A percentile compares a stretch with the other conserved stretches of the same genome.
phyloP scores from a whole-genome alignment of 805 yeast genomes.

The Pichia occidentalis region DNA sequence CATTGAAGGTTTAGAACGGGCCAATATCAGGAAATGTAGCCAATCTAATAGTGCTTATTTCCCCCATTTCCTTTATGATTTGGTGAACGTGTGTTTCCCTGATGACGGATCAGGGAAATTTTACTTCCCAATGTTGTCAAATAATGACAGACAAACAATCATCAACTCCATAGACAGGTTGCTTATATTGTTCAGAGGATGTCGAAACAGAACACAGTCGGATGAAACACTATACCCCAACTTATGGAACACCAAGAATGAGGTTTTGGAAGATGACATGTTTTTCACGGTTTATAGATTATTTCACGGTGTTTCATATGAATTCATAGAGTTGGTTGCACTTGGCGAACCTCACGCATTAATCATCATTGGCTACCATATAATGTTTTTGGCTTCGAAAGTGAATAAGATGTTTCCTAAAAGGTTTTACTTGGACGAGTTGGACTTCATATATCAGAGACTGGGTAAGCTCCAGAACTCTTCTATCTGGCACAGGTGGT shows the following conservation, averaged over 20 bases:
- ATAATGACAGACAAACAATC: neutral
- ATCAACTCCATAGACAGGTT: neutral
- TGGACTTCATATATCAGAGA: conserved; percentile 7
- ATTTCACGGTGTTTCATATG: conserved; percentile 10
- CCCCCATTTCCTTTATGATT: conserved; percentile 15
- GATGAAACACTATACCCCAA: conserved; percentile 1
- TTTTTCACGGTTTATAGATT: conserved; percentile 15
- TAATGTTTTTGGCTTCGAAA: conserved; percentile 16
- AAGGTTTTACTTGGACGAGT: conserved; percentile 7
- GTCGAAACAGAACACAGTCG: conserved; percentile 5
- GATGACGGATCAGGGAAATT: neutral
- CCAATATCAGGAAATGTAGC: neutral
- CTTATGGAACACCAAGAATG: neutral
- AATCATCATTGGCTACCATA: conserved; percentile 18
- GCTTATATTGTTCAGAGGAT: conserved; percentile 6
- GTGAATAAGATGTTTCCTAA: conserved; percentile 6
- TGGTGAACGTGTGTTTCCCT: conserved; percentile 5
- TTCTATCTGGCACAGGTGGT: conserved; percentile 13
- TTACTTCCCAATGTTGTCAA: neutral
- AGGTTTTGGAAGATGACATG: conserved; percentile 14
- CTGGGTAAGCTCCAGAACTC: conserved; percentile 8
- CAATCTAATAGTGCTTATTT: conserved; percentile 10
- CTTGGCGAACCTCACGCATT: conserved; percentile 19
- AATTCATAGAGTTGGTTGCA: conserved; percentile 12
- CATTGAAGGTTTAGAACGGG: conserved; percentile 2